These are phyloP conservation scores for Huntiella savannae DNA, from an alignment of 2,329 filamentous ascomycete species.

Conservation along the genomic window DNA sequence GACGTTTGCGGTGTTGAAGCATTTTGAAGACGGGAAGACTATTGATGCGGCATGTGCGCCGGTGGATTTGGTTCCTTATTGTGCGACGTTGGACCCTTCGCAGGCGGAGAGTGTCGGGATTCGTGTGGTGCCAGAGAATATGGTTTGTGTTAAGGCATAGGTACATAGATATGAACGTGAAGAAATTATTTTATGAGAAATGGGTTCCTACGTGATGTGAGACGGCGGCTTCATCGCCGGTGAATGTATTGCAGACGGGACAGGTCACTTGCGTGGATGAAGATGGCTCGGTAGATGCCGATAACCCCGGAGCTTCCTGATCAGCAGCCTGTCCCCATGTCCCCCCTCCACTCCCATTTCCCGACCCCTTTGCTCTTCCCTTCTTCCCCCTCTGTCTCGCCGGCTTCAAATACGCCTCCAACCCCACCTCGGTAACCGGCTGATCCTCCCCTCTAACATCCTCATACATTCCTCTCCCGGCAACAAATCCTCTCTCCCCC, in stretches of 20 bases:
- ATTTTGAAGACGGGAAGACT: slow-evolving; percentile 13
- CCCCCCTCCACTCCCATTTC: background rate
- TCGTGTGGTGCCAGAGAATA: too few relatives aligned
- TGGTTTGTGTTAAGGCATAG: too few relatives aligned
- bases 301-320: background rate
- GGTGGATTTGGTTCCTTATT: slow-evolving; percentile 26
- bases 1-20: slow-evolving; percentile 16
- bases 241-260: slow-evolving; percentile 46
- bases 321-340: background rate
- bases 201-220: slow-evolving; percentile 45
- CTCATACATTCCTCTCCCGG: slow-evolving; percentile 20
- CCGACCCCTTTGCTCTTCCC: background rate
- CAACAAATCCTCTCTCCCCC: slow-evolving; percentile 15
- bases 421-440: slow-evolving; percentile 24
- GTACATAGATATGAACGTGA: too few relatives aligned
- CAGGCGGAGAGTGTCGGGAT: background rate
- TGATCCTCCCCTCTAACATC: background rate
- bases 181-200: slow-evolving; percentile 19
- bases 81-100: slow-evolving; percentile 15
- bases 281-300: too few relatives aligned
- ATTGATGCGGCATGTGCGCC: slow-evolving; percentile 24
- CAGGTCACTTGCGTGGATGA: slow-evolving; percentile 22
- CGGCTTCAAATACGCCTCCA: slow-evolving; percentile 31
- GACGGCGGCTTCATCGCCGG: slow-evolving; percentile 50
- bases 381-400: slow-evolving; percentile 15